Base-by-base conservation (phyloP, 2,329 filamentous ascomycete genomes). In the Phoma sp. region DNA sequence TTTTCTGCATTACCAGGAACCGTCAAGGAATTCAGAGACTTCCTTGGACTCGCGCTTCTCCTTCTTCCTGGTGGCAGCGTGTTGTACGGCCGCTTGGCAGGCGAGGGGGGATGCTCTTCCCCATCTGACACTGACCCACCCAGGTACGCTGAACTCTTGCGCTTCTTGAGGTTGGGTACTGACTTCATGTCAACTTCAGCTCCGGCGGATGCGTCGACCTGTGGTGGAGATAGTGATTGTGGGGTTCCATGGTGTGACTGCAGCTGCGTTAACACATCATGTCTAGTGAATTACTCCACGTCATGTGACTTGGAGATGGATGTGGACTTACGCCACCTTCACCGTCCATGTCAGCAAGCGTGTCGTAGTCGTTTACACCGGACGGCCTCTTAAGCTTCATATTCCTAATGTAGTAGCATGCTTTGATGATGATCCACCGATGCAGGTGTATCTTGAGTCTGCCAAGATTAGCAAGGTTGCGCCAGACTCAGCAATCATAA, bases 391-490 rank as follows among this genome's bases (percentile, higher is more conserved):
- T 74, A 6, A 74, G 64, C 60, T 73, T 73, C 69, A 72, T 73
- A 57, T 74, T 74, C 24, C 72, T 64, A 27, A 74, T 74, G 46
- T 73, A 74, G 49, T 74, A 74, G 60, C 72, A 74, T 27, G 72
- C 72, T 60, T 74, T 74, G 69, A 74, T 74, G 64, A 74, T 70
- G 59, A 74, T 72, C 72, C 72, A 74, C 53, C 72, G 70, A 54
- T 74, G 72, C 60, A 74, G 60, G 43, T 74, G 72, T 43, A 71
- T 69, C 53, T 73, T 72, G 47, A 74, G 69, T 37, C 71, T 72
- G 48, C 19, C 43, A 35, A 13, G 10, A 17, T 52, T 29, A 57
- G 48, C 12, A 25, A 17, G 19, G 31, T 29, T 19, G 9, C 24
- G n/a, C 3, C 3, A 21, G 13, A 22, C 9, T 27, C 1, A 33